Evolutionary conservation across 2,329 filamentous ascomycete genomes (phyloP), one percentile per base, ranked within the genome.

Genomic region (Penicillium crustosum): DNA sequence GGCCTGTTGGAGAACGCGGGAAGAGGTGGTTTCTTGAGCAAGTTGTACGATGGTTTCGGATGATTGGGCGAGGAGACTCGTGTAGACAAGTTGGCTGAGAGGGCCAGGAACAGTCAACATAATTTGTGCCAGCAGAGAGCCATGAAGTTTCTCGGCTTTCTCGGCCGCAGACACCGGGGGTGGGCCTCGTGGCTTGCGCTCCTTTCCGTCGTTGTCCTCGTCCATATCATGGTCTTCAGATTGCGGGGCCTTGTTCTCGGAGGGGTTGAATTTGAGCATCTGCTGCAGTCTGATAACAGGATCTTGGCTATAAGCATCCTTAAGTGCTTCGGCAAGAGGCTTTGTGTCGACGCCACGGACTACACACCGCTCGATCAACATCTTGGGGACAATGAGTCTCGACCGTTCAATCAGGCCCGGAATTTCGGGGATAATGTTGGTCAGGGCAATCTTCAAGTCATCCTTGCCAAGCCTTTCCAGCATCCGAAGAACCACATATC

Each of bases 391-490:
- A 55, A 89, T 87, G 60, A 90, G 89, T 45, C 93, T 84, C 39
- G 87, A 86, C 59, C 91, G 86, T 53, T 89, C 82, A 9, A 97
- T 83, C 9, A 97, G 81, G 49, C 83, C 84, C 0, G 86, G 82
- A 6, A 97, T 82, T 54, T 91, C 87, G 0, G 91, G 88, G 4
- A 88, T 74, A 55, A 96, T 89, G 66, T 87, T 82, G 49, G 86
- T 81, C 55, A 92, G 84, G 0, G 89, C 90, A 55, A 86, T 84
- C 42, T 87, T 81, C 9, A 99, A 81, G 69, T 97, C 92, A 59
- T 96, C 91, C 70, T 91, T 93, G 73, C 90, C 89, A 12, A 97
- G 81, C 53, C 94, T 86, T 71, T 91, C 90, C 43, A 99, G 79
- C 4, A 95, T 87, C 57, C 87, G 86, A 65, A 93, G 89, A 21